Base-by-base conservation (phyloP, 495 filamentous ascomycete species). In the Bathelium albidoporum region DNA sequence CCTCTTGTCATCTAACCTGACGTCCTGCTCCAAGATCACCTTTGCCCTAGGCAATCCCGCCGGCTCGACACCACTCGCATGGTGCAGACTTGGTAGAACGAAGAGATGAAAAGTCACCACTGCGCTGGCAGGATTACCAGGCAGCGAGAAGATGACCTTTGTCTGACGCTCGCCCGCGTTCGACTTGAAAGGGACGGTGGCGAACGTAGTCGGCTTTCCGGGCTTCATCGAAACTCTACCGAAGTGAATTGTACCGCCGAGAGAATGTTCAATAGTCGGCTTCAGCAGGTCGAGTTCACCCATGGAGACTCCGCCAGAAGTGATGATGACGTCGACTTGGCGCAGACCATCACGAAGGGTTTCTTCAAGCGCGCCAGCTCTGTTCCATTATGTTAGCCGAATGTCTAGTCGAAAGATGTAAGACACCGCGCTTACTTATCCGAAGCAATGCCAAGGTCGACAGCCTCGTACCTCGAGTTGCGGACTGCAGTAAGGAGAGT, bases 161-260 rank as follows among this genome's bases (percentile, higher is more conserved):
- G 71, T 75, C 59, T 81, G 73, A 16, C 85, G 79, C 7, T 70
- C 64, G 60, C 75, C 73, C 20, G 78, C 36, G 65, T 66, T 34
- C 73, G 71, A 65, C 60, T 83, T 84, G 71, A 81, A 76, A 1
- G 89, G 86, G 2, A 97, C 80, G 0, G 91, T 97, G 3, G 95
- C 94, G 69, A 97, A 99, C 1, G 95, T 97, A 11, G 91, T 96
- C 2, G 94, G 94, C 73, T 97, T 97, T 22, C 94, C 94, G 0
- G 94, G 94, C 77, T 97, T 97, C 94, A 99, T 97, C 31, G 86
- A 83, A 5, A 97, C 95, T 31, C 95, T 86, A 44, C 94, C 94
- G 71, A 99, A 99, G 74, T 97, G 94, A 69, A 99, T 95, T 0
- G 88, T 95, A 16, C 94, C 94, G 63, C 90, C 89, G 4, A 97